Evolutionary conservation across 1,139 yeast genomes (phyloP), one percentile per base, ranked within the genome.

Genomic region (Hyphopichia wangnamkhiaoensis): DNA sequence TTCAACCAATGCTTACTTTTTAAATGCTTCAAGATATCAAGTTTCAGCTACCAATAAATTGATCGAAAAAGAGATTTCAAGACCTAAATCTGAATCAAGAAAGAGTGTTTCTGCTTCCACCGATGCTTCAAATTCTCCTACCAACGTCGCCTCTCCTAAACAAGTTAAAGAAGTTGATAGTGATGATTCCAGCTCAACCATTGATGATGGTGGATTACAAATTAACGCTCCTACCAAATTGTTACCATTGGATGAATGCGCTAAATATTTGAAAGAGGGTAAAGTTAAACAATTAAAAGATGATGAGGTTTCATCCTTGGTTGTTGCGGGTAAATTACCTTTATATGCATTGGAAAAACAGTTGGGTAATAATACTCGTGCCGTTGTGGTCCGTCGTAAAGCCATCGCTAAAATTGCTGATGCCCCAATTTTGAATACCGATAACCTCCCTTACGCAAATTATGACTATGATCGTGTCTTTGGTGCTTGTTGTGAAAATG

Each of bases 401-500:
- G 93, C 96, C 25, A 85, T 93, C 52, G 89, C 98, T 15, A 76
- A 81, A 41, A 65, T 88, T 41, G 90, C 96, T 9, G 76, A 80
- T 48, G 91, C 95, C 17, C 91, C 96, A 42, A 83, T 86, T 16
- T 74, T 93, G 46, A 85, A 84, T 49, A 63, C 84, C 4, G 72
- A 79, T 31, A 78, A 80, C 49, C 73, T 93, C 49, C 99, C 99
- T 15, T 89, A 81, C 62, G 69, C 74, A 46, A 71, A 81, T 56
- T 93, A 93, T 60, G 97, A 94, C 61, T 94, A 90, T 59, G 95
- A 91, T 58, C 82, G 98, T 53, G 98, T 94, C 10, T 82, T 91
- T 59, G 98, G 98, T 48, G 98, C 98, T 9, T 93, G 99, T 69
- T 93, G 99, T 72, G 99, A 93, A 65, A 93, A 93, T 59, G 98